Conservation (phyloP, 2,329 filamentous ascomycete genomes). For the Phialocephala sp. region DNA sequence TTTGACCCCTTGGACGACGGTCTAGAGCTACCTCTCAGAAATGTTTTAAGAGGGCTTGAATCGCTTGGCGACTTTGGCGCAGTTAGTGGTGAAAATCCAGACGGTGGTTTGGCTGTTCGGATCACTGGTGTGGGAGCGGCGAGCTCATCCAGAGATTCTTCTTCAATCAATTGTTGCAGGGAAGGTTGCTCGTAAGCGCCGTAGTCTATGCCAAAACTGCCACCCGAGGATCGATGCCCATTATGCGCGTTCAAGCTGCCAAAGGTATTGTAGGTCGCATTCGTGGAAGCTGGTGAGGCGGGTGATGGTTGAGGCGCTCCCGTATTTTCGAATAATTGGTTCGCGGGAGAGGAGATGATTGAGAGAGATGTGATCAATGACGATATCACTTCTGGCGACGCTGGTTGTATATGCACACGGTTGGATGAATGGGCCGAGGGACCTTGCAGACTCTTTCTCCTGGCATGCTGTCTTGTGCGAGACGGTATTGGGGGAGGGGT, state of each 20-base stretch:
- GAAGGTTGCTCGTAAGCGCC: slow-evolving; percentile 63
- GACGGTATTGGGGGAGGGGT: slow-evolving; percentile 40
- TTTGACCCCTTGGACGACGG: slow-evolving; percentile 65
- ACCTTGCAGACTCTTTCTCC: slow-evolving; percentile 40
- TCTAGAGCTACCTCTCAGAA: slow-evolving; percentile 60
- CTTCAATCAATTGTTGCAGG: slow-evolving; percentile 54
- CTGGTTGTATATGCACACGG: slow-evolving; percentile 42
- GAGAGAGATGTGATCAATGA: slow-evolving; percentile 72
- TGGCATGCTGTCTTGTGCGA: slow-evolving; percentile 38
- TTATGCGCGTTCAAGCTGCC: slow-evolving; percentile 31
- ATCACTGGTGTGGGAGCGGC: slow-evolving; percentile 73
- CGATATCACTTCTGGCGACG: slow-evolving; percentile 71
- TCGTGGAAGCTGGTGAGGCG: slow-evolving; percentile 47
- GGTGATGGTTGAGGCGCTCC: slow-evolving; percentile 37
- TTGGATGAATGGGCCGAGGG: slow-evolving; percentile 38
- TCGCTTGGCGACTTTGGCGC: slow-evolving; percentile 58
- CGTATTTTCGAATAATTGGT: slow-evolving; percentile 69
- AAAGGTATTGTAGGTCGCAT: slow-evolving; percentile 33
- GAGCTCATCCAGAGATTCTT: slow-evolving; percentile 61
- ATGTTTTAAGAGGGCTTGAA: slow-evolving; percentile 59
- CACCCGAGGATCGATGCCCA: slow-evolving; percentile 36
- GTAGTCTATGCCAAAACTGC: slow-evolving; percentile 75
- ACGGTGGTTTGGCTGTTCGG: slow-evolving; percentile 81
- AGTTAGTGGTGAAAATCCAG: slow-evolving; percentile 75
- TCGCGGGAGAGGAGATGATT: slow-evolving; percentile 70